A percentile compares a stretch with the other conserved stretches of the same genome.
Conservation (phyloP, 192 early-diverging fungal species). For the Coemansia sp. region DNA sequence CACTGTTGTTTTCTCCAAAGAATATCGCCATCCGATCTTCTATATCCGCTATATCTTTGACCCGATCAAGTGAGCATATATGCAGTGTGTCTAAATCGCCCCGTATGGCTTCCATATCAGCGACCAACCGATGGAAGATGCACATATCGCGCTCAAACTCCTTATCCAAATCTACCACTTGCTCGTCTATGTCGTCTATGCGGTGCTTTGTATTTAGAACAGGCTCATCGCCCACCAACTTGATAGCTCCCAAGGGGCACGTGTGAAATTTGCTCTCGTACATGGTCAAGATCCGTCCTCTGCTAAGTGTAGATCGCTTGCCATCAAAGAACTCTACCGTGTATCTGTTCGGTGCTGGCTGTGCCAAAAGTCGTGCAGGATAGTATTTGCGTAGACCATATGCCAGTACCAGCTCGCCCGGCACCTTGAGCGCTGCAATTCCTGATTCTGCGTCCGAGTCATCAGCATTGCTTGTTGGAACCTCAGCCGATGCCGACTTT, state of each 20-base stretch:
- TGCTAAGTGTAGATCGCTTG: slow-evolving; percentile 5
- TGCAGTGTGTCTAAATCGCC: slow-evolving; percentile 34
- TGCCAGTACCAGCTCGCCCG: slow-evolving; percentile 48
- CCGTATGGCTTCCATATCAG: slow-evolving; percentile 16
- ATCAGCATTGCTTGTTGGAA: slow-evolving; percentile 8
- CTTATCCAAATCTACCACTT: slow-evolving; percentile 12
- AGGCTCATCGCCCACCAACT: slow-evolving; percentile 42
- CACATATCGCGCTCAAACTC: slow-evolving; percentile 36
- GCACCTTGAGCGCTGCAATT: slow-evolving; percentile 23
- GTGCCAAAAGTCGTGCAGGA: slow-evolving; percentile 31
- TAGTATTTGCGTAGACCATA: slow-evolving; percentile 42
- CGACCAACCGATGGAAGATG: slow-evolving; percentile 21
- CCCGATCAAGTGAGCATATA: slow-evolving; percentile 18
- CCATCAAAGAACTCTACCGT: slow-evolving; percentile 46
- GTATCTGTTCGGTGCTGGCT: slow-evolving; percentile 17
- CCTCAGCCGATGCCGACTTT: slow-evolving; percentile 35
- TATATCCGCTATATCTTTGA: slow-evolving; percentile 12
- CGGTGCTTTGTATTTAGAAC: not conserved
- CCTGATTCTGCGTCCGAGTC: slow-evolving; percentile 15
- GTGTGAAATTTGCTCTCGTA: slow-evolving; percentile 46
- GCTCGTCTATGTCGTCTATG: not conserved
- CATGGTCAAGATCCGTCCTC: slow-evolving; percentile 36
- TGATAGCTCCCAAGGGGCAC: slow-evolving; percentile 33
- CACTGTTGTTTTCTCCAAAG: slow-evolving; percentile 24
- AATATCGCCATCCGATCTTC: slow-evolving; percentile 37